Base-by-base conservation (phyloP, 2,329 filamentous ascomycete genomes). In the Claviceps purpurea region DNA sequence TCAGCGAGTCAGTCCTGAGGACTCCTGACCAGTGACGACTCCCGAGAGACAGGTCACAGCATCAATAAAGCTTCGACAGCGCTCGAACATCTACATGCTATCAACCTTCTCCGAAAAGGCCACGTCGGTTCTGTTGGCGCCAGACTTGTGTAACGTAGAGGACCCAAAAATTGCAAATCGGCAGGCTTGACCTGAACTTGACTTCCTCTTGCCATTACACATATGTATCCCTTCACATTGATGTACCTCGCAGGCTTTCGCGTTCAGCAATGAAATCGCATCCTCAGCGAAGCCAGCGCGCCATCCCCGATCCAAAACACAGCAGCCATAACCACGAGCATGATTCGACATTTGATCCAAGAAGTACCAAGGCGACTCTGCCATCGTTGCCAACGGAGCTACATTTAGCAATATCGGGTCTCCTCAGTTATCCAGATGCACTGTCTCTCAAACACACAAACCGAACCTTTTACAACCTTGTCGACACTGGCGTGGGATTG, bases 401-500 rank as follows among this genome's bases (percentile, higher is more conserved):
- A n/a, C 84, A 86, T 57, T 63, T 84, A 1, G 72, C 79, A 49
- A 81, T 87, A 52, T 70, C 77, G 37, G 62, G 71, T 11, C 70
- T 78, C 51, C 77, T 87, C 54, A 75, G 75, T 37, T 87, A 87
- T 55, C 84, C 84, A 0, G 84, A 88, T 56, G 84, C 84, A 0
- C 73, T 87, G 1, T 83, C 82, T 0, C 68, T 87, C 16, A 87
- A 87, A 60, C 82, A 87, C 62, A 77, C 77, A 20, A 81, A 69
- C 60, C 73, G 74, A 53, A 73, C 84, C 60, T 82, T 87, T 63
- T 82, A 81, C 67, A 60, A 64, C 47, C 65, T 85, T 1, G 81
- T 87, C 55, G 74, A 82, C 62, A 87, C 84, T 0, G 81, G 80
- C 39, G 70, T 87, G 34, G 65, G 72, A 30, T 70, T 86, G 45